Conservation (phyloP, 2,329 filamentous ascomycete genomes). For the Uncinocarpus reesii region DNA sequence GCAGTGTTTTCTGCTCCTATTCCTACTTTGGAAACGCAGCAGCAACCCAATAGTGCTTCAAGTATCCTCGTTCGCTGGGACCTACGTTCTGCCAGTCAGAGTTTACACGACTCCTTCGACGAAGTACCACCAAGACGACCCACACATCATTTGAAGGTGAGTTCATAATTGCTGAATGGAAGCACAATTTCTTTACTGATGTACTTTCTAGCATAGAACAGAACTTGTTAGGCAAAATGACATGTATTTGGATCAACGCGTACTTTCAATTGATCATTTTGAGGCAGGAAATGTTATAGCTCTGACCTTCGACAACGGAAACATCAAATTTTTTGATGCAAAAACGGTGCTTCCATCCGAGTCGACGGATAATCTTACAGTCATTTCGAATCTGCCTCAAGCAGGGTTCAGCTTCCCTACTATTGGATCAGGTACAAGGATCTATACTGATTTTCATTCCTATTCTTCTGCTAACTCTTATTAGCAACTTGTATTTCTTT, state of each 20-base stretch:
- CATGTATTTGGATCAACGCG: conserved; percentile 56
- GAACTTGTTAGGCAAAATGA: conserved; percentile 57
- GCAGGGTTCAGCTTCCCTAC: conserved; percentile 64
- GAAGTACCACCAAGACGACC: conserved; percentile 59
- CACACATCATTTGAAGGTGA: conserved; percentile 36
- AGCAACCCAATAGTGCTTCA: conserved; percentile 52
- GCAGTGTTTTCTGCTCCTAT: conserved; percentile 59
- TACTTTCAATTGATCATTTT: conserved; percentile 57
- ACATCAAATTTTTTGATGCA: conserved; percentile 68
- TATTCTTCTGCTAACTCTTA: neutral
- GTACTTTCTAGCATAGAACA: conserved; percentile 33
- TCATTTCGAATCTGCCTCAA: conserved; percentile 61
- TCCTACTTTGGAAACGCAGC: conserved; percentile 37
- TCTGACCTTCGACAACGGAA: conserved; percentile 68
- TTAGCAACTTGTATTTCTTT: conserved; percentile 32
- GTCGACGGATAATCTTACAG: conserved; percentile 52
- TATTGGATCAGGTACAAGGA: conserved; percentile 50
- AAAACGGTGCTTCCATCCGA: conserved; percentile 60
- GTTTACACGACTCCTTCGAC: conserved; percentile 65
- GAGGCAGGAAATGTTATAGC: conserved; percentile 63
- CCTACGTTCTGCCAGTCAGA: conserved; percentile 53
- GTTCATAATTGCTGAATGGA: neutral
- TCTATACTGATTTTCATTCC: neutral
- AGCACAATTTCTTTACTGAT: neutral
- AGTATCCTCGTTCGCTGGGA: conserved; percentile 80